Base-by-base conservation (phyloP, 2,329 filamentous ascomycete genomes). In the Xylariaceae sp. region DNA sequence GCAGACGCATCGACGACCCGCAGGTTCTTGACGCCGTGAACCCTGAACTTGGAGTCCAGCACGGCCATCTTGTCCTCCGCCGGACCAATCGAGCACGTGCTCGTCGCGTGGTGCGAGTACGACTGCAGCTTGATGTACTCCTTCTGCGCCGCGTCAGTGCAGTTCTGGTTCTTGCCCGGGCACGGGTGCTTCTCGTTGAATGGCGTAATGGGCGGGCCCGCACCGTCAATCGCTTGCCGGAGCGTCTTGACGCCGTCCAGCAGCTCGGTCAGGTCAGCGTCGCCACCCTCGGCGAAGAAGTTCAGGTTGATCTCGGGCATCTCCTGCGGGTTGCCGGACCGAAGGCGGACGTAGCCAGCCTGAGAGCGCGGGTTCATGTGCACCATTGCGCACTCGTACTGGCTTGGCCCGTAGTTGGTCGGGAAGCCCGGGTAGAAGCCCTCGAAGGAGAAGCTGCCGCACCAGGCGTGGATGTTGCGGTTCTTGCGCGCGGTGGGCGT, bases 291-390 rank as follows among this genome's bases (percentile, higher is more conserved):
- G 0, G 64, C 66, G 65, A 71, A 81, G 55, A 73, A 78, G 48
- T 76, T 76, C 63, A 82, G 79, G 55, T 74, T 71, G 54, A 83
- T 83, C 30, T 74, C 62, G 0, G 83, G 83, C 19, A 74, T 73
- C 35, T 85, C 81, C 2, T 73, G 73, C 0, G 83, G 81, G 52
- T 86, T 73, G 0, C 71, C 65, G 0, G 79, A 83, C 15, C 66
- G 68, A 2, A 87, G 68, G 2, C 65, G 74, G 12, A 87, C 81
- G 0, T 79, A 57, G n/a, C 84, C 83, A 8, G 71, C 70, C 38
- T 72, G 68, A 32, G 86, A 86, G 7, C 65, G 62, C 19, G 63
- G 65, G 36, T 69, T 68, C 39, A 65, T 65, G 47, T 67, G 65
- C 22, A 66, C 64, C 47, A 67, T 62, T 31, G 61, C 61, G 35